Evolutionary conservation across 331 rosid genomes (phyloP), one percentile per base, ranked within the genome.

Genomic region (Cucumis variabilis): DNA sequence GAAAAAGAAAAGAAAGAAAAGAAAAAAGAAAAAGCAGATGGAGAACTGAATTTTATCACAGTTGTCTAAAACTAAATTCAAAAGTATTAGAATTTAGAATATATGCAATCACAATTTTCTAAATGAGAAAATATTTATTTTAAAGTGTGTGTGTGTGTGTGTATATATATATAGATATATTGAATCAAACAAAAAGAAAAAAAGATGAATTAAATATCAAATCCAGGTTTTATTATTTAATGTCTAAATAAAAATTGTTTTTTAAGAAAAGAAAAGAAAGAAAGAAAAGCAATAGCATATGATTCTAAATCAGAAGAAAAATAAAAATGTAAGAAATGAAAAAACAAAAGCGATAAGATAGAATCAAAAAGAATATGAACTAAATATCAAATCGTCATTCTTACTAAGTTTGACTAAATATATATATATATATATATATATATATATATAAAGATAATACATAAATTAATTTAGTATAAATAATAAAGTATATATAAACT

Each of bases 361-460:
- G 85, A 82, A 82, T 60, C 10, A 1, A 58, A 58, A 58, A 82
- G 53, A 82, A 81, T 81, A 81, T 53, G 69, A 81, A 81, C 41
- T 55, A 28, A 58, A 82, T 81, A 81, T 81, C 48, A 81, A 81
- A 58, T 81, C 50, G 28, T 76, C 82, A n/a, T 81, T 81, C 69
- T 53, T 81, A 53, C 85, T 58, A 81, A 50, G 65, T 78, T 78
- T 78, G 83, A 78, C 66, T 55, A 48, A 28, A 27, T 15, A 79
- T n/a, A 15, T 37, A 37, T 55, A 30, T 30, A 30, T 30, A 30
- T 30, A 30, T 30, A 30, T 30, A 15, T 37, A 37, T 37, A 37
- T 37, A 37, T 37, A 37, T 37, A 37, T 37, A 37, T 37, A 37
- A 37, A 4, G 9, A 37, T 8, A 25, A 73, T n/a, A 51, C 66